phyloP scores from a whole-genome alignment of 75 land plant genomes.

The Cupressus sempervirens region DNA sequence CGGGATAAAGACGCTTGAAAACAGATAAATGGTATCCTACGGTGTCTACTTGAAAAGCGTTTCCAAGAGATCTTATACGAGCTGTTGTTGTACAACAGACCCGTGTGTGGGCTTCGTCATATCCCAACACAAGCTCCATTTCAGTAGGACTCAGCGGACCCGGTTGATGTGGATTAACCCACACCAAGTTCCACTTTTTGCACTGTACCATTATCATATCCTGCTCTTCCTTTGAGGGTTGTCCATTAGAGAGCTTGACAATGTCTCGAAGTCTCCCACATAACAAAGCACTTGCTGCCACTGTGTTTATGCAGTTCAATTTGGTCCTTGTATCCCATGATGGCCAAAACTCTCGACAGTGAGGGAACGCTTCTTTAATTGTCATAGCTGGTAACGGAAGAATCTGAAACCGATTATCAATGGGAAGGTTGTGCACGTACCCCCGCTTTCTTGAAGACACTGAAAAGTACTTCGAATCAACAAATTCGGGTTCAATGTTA shows the following conservation, averaged over 20 bases:
- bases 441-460: conserved; percentile 50
- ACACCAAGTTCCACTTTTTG: conserved; percentile 45
- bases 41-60: conserved; percentile 41
- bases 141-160: conserved; percentile 50
- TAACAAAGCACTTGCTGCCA: conserved; percentile 18
- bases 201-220: conserved; percentile 27
- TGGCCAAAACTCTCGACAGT: conserved; percentile 44
- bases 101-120: conserved; percentile 42
- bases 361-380: conserved; percentile 47
- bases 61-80: conserved; percentile 42
- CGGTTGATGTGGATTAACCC: conserved; percentile 43
- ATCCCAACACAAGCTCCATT: conserved; percentile 49
- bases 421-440: conserved; percentile 59
- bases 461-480: conserved; percentile 44
- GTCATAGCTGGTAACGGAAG: conserved; percentile 37
- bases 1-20: conserved; percentile 24
- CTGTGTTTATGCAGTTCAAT: conserved; percentile 43
- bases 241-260: not conserved
- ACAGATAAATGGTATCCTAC: conserved; percentile 40
- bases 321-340: conserved; percentile 51
- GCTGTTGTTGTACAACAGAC: conserved; percentile 17
- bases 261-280: conserved; percentile 19
- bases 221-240: conserved; percentile 7
- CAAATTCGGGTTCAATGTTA: conserved; percentile 47
- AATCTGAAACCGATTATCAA: conserved; percentile 34